phyloP scores from a whole-genome alignment of 2,329 filamentous ascomycete species.

The Fonsecaea multimorphosa region DNA sequence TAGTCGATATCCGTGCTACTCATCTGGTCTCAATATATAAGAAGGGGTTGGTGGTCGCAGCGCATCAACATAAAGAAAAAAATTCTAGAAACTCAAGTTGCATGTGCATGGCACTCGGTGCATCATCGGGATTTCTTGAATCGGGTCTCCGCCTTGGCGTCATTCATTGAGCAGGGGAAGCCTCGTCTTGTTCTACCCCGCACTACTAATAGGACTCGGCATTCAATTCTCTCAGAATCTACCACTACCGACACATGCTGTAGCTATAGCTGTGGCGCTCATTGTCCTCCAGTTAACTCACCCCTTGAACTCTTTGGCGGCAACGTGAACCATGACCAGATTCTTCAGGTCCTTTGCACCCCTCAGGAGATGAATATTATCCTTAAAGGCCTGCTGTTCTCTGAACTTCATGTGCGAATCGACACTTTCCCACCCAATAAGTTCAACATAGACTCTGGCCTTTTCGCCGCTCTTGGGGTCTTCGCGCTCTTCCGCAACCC shows the following conservation, averaged over 20 bases:
- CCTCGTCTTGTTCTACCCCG: neutral
- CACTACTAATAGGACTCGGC: too few species aligned
- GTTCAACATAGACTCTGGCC: conserved; percentile 40
- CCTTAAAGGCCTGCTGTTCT: conserved; percentile 46
- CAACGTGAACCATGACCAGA: conserved; percentile 37
- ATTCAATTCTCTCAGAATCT: neutral
- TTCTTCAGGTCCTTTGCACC: conserved; percentile 38
- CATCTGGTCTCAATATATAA: neutral
- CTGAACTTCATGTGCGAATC: conserved; percentile 49
- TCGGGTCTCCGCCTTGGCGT: neutral
- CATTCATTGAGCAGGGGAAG: neutral
- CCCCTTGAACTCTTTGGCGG: conserved; percentile 20
- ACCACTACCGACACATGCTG: neutral
- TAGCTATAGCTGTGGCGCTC: neutral
- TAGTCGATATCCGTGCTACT: neutral
- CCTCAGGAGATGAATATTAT: conserved; percentile 40
- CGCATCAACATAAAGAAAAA: too few species aligned
- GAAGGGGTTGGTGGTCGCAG: neutral
- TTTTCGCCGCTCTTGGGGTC: conserved; percentile 43
- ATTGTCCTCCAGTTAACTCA: neutral
- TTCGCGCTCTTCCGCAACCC: conserved; percentile 40
- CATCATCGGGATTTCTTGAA: neutral
- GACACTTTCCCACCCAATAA: conserved; percentile 50
- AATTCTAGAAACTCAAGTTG: too few species aligned
- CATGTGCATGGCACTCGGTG: too few species aligned